Base-by-base conservation (phyloP, 2,329 filamentous ascomycete species). In the Trichoderma sp. region DNA sequence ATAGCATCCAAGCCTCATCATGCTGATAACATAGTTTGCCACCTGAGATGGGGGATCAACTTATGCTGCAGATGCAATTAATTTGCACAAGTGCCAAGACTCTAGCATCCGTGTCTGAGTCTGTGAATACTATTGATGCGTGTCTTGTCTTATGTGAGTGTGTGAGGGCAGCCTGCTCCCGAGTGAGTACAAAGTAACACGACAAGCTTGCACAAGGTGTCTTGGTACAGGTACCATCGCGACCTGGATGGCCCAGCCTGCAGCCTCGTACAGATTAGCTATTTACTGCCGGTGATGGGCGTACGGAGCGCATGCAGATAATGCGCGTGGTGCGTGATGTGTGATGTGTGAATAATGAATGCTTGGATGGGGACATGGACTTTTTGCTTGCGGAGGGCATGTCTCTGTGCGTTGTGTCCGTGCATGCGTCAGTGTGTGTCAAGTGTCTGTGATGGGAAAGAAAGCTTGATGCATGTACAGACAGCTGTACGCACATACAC, bases 301-400 rank as follows among this genome's bases (percentile, higher is more conserved):
- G 69, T 24, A 64, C 71, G 66, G 68, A 75, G 71, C 74, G 74
- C 75, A 77, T 77, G 78, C 76, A 78, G 63, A 59, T 64, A 24
- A 59, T 41, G 56, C 53, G 64, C 41, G 45, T 71, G 56, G 59
- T 64, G 67, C n/a, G 41, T 45, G 41, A 45, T 45, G 41, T 45
- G 41, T 45, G 59, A 62, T 60, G 56, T 31, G 29, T 56, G 21
- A 53, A 27, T 31, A 62, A 53, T 63, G 45, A 62, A 53, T 63
- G 45, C 16, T n/a, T 21, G n/a, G 45, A 38, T 9, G 31, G 9
- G 33, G 33, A 18, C 18, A 16, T 2, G 14, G 50, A 21, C 21
- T 27, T 56, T 45, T 29, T 65, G 60, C 18, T 62, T 64, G 62
- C 71, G 24, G 38, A 50, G 67, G 53, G 53, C 41, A 45, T 63